Evolutionary conservation across 148 eudicot species (phyloP).

Genomic region (Euryodendron excelsum): DNA sequence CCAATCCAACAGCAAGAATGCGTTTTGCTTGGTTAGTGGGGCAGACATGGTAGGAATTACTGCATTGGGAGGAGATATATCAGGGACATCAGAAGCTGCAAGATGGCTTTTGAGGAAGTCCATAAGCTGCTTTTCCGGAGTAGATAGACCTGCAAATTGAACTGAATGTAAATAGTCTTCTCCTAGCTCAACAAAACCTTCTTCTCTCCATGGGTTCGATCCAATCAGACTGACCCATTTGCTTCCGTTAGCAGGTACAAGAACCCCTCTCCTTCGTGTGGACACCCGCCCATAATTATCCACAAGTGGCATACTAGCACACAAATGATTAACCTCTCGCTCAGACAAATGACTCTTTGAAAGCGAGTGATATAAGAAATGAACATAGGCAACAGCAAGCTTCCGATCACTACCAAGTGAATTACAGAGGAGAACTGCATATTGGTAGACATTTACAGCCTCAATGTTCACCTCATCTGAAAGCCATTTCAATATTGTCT

Average conservation of each 20-base stretch:
- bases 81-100: conserved; percentile 55
- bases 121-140: conserved; percentile 28
- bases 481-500: conserved; percentile 27
- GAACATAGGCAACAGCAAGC: conserved; percentile 19
- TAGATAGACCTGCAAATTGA: conserved; percentile 27
- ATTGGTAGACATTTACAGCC: conserved; percentile 15
- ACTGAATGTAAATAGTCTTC: conserved; percentile 45
- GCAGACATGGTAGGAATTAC: conserved; percentile 38
- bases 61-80: conserved; percentile 51
- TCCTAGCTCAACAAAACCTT: conserved; percentile 45
- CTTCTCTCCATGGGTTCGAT: conserved; percentile 51
- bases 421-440: conserved; percentile 6
- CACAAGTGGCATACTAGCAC: conserved; percentile 43
- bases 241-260: conserved; percentile 64
- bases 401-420: not conserved
- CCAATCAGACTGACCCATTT: conserved; percentile 58
- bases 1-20: conserved; percentile 59
- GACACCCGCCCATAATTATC: conserved; percentile 35
- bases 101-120: conserved; percentile 31
- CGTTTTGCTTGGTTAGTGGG: conserved; percentile 42
- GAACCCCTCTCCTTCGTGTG: conserved; percentile 22
- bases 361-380: conserved; percentile 26
- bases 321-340: conserved; percentile 15
- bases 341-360: conserved; percentile 6
- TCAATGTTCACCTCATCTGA: conserved; percentile 10